phyloP scores from a whole-genome alignment of 1,139 yeast species.

The Suhomyces maxii region DNA sequence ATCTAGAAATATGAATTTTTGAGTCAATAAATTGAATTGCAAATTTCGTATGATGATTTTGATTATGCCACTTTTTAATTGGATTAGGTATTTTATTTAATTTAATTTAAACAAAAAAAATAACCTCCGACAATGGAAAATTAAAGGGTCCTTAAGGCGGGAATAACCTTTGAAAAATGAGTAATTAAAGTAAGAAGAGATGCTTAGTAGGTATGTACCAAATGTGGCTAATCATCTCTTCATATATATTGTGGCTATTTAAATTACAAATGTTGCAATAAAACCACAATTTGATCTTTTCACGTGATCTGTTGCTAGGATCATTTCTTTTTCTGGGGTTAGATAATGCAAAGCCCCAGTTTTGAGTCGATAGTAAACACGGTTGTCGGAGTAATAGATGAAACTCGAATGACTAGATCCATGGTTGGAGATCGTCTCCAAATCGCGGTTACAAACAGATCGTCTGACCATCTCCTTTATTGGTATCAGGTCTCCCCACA shows the following conservation, averaged over 20 bases:
- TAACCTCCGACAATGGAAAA: no score
- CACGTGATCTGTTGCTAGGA: constrained; percentile 10
- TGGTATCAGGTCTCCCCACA: not conserved
- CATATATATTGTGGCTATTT: no score
- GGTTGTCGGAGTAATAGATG: no score
- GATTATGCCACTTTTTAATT: not conserved
- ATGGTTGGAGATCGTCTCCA: no score
- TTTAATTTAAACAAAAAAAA: no score
- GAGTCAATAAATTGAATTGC: not conserved
- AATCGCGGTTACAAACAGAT: no score
- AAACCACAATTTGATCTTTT: constrained; percentile 14
- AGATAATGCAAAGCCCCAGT: not conserved
- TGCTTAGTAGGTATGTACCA: not conserved
- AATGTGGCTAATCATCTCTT: constrained; percentile 2
- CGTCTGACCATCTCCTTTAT: not conserved
- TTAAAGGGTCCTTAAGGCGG: no score
- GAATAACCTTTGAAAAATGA: not conserved
- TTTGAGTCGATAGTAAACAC: not conserved
- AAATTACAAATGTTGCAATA: constrained; percentile 12
- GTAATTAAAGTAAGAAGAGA: not conserved
- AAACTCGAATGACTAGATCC: no score
- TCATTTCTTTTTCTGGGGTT: not conserved
- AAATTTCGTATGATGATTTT: not conserved
- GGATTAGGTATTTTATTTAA: no score
- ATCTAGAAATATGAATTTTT: not conserved